phyloP scores from a whole-genome alignment of 2,329 filamentous ascomycete species.

The Albifimbria verrucaria region DNA sequence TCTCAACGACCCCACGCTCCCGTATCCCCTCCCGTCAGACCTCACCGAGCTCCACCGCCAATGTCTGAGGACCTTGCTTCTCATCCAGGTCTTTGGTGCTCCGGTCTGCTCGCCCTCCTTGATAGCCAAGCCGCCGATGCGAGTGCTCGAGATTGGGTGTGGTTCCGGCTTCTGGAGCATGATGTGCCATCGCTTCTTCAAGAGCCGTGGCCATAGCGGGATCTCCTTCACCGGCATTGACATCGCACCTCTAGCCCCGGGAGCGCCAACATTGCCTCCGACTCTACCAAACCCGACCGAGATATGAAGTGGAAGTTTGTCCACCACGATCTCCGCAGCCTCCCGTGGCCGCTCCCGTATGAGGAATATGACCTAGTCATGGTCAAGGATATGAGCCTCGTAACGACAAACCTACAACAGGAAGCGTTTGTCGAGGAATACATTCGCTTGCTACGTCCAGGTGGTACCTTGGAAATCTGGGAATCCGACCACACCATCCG shows the following conservation, averaged over 20 bases:
- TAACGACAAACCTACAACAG: constrained; percentile 56
- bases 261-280: constrained; percentile 24
- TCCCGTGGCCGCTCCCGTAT: constrained; percentile 74
- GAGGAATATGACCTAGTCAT: constrained; percentile 86
- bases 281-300: constrained; percentile 53
- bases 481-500: constrained; percentile 83
- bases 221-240: constrained; percentile 82
- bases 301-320: constrained; percentile 88
- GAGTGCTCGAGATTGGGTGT: constrained; percentile 83
- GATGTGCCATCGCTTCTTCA: constrained; percentile 79
- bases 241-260: constrained; percentile 66
- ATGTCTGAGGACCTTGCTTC: constrained; percentile 75
- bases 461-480: constrained; percentile 83
- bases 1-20: constrained; percentile 66
- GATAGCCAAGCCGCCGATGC: constrained; percentile 64
- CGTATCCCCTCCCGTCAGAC: constrained; percentile 87
- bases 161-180: constrained; percentile 88
- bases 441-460: constrained; percentile 71
- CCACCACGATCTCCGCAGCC: constrained; percentile 76
- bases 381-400: constrained; percentile 76
- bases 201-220: constrained; percentile 61
- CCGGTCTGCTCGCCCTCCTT: constrained; percentile 72
- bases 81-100: constrained; percentile 76
- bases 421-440: constrained; percentile 65
- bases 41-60: constrained; percentile 84